These are phyloP conservation scores for Calocera cornea DNA, from an alignment of 768 basidiomycete genomes.

Conservation along the genomic window DNA sequence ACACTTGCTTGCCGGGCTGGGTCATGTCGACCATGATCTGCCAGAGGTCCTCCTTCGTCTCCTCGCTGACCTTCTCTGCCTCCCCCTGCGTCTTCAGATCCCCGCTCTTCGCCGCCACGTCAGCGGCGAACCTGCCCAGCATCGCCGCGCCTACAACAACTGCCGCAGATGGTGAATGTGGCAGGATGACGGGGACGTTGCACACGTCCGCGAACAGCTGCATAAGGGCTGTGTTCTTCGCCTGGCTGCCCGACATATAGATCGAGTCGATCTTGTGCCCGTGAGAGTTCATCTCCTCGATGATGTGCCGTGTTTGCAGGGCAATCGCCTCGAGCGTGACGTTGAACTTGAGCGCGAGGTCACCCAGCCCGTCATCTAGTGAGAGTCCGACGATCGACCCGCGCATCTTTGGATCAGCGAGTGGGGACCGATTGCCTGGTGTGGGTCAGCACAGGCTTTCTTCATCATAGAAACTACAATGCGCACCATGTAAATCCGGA, in stretches of 20 bases:
- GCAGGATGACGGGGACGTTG: slow-evolving; percentile 67
- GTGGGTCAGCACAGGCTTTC: neutral
- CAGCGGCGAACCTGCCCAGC: slow-evolving; percentile 76
- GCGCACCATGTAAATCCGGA: slow-evolving; percentile 78
- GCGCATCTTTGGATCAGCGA: slow-evolving; percentile 90
- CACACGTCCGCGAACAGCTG: slow-evolving; percentile 79
- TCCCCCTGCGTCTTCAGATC: slow-evolving; percentile 24
- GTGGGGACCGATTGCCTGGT: slow-evolving; percentile 85
- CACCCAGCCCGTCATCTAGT: slow-evolving; percentile 58
- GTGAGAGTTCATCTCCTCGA: slow-evolving; percentile 74
- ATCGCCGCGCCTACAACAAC: slow-evolving; percentile 91
- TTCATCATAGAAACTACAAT: neutral
- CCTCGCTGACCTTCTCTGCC: slow-evolving; percentile 27
- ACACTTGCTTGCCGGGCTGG: slow-evolving; percentile 57
- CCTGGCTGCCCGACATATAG: slow-evolving; percentile 89
- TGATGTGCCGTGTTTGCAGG: slow-evolving; percentile 85
- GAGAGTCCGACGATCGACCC: slow-evolving; percentile 81
- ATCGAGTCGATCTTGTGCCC: slow-evolving; percentile 74
- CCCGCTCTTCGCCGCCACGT: slow-evolving; percentile 29
- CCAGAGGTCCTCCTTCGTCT: slow-evolving; percentile 64
- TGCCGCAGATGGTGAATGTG: slow-evolving; percentile 57
- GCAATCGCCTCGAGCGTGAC: slow-evolving; percentile 86
- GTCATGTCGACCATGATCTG: slow-evolving; percentile 97
- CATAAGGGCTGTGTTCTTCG: slow-evolving; percentile 80
- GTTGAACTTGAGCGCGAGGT: slow-evolving; percentile 83